A percentile compares a stretch with the other conserved stretches of the same genome.
phyloP scores from a whole-genome alignment of 495 filamentous ascomycete species.

The Hypoxylon intermedium region DNA sequence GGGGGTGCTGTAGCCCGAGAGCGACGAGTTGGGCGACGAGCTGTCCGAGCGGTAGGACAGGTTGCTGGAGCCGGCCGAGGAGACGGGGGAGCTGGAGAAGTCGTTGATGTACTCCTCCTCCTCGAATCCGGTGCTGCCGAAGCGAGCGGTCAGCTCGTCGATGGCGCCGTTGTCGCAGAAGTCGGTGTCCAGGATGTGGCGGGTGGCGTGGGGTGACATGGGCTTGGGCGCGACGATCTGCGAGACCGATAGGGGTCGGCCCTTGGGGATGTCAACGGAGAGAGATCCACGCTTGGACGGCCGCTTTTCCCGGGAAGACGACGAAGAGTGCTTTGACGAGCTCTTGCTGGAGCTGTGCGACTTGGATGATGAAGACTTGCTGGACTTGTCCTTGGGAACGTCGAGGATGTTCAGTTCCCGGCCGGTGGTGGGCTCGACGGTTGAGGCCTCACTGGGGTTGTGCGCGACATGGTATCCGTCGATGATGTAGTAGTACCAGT shows the following conservation, averaged over 20 bases:
- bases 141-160: slow-evolving; percentile 76
- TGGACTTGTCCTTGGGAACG: slow-evolving; percentile 57
- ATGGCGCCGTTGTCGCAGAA: slow-evolving; percentile 69
- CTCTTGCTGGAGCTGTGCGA: slow-evolving; percentile 55
- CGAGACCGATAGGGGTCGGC: slow-evolving; percentile 82
- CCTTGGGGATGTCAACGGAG: slow-evolving; percentile 75
- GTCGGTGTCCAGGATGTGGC: slow-evolving; percentile 80
- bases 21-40: slow-evolving; percentile 72
- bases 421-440: slow-evolving; percentile 94
- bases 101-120: slow-evolving; percentile 69
- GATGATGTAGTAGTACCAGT: slow-evolving; percentile 99
- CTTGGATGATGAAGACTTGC: slow-evolving; percentile 57
- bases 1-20: slow-evolving; percentile 72
- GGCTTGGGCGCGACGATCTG: slow-evolving; percentile 93
- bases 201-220: slow-evolving; percentile 81
- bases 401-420: slow-evolving; percentile 85
- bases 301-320: slow-evolving; percentile 46
- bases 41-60: slow-evolving; percentile 80
- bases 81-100: slow-evolving; percentile 64
- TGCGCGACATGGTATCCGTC: slow-evolving; percentile 98
- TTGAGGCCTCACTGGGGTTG: slow-evolving; percentile 88
- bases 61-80: slow-evolving; percentile 73
- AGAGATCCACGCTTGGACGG: slow-evolving; percentile 48
- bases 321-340: slow-evolving; percentile 46
- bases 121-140: slow-evolving; percentile 72